Evolutionary conservation across 1,284 basidiomycete species (phyloP).

Genomic region (Meripilus lineatus): DNA sequence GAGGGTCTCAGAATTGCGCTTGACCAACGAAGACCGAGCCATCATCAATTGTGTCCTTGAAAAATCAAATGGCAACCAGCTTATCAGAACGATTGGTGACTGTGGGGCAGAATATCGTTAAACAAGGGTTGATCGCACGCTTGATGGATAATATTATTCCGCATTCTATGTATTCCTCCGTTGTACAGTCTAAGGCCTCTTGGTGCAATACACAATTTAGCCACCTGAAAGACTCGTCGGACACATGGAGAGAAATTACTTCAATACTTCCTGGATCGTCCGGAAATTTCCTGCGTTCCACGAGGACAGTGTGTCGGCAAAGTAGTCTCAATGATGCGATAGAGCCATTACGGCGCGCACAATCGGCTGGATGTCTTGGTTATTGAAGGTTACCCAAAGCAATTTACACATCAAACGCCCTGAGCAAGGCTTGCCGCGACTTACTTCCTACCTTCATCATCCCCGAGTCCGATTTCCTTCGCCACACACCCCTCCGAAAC

Average conservation of each 20-base stretch:
- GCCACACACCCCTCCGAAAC: too few species aligned
- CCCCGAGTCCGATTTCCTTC: too few species aligned
- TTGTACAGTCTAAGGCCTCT: neutral
- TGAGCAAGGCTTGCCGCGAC: too few species aligned
- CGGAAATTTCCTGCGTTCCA: neutral
- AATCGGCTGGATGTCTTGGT: too few species aligned
- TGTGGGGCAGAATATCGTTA: conserved; percentile 77
- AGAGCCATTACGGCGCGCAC: too few species aligned
- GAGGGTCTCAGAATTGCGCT: conserved; percentile 51
- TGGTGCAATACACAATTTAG: neutral
- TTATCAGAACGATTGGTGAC: conserved; percentile 70
- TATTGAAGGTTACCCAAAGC: too few species aligned
- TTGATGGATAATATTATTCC: neutral
- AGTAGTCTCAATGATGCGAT: neutral
- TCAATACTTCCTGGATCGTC: neutral
- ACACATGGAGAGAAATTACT: too few species aligned
- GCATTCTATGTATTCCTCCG: neutral
- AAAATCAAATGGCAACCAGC: conserved; percentile 50
- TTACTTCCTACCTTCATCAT: too few species aligned
- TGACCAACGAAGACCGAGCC: conserved; percentile 51
- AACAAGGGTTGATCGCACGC: neutral
- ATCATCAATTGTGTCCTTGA: conserved; percentile 59
- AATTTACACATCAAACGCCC: too few species aligned
- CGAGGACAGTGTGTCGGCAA: neutral
- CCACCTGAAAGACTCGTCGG: neutral